Percentiles rank a stretch among this genome's conserved stretches.
Conservation (phyloP, 1,139 yeast genomes). For the Geotrichum carabidarum region DNA sequence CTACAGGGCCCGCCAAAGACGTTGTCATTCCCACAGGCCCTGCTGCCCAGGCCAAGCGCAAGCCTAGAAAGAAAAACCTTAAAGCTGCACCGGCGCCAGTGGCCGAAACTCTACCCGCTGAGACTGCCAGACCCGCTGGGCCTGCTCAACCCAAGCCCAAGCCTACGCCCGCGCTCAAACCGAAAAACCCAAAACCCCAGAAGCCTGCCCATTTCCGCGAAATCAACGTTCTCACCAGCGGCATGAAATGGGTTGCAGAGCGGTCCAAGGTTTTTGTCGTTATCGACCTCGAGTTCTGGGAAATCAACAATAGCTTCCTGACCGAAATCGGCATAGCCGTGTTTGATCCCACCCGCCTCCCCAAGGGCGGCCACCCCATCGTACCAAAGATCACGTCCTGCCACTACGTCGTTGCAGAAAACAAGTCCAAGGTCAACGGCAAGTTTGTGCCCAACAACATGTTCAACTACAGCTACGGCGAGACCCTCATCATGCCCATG, state of each 20-base stretch:
- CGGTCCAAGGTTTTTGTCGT: slow-evolving; percentile 31
- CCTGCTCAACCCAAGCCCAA: too few species aligned
- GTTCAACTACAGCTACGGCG: slow-evolving; percentile 52
- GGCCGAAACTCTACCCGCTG: too few species aligned
- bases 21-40: too few species aligned
- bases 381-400: slow-evolving; percentile 20
- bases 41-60: too few species aligned
- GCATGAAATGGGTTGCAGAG: slow-evolving; percentile 11
- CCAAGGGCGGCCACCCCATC: not conserved
- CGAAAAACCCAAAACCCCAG: not conserved
- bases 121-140: too few species aligned
- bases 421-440: slow-evolving; percentile 48
- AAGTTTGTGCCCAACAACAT: slow-evolving; percentile 59
- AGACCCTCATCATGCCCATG: slow-evolving; percentile 22
- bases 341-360: slow-evolving; percentile 48
- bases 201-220: not conserved
- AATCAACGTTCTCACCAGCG: slow-evolving; percentile 4
- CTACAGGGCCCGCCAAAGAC: not conserved
- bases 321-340: slow-evolving; percentile 69
- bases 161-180: not conserved
- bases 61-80: too few species aligned
- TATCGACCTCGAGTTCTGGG: slow-evolving; percentile 67
- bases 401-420: slow-evolving; percentile 57
- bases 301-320: slow-evolving; percentile 42
- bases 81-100: too few species aligned